phyloP scores from a whole-genome alignment of 2,329 filamentous ascomycete species.

The Colletotrichum sp. region DNA sequence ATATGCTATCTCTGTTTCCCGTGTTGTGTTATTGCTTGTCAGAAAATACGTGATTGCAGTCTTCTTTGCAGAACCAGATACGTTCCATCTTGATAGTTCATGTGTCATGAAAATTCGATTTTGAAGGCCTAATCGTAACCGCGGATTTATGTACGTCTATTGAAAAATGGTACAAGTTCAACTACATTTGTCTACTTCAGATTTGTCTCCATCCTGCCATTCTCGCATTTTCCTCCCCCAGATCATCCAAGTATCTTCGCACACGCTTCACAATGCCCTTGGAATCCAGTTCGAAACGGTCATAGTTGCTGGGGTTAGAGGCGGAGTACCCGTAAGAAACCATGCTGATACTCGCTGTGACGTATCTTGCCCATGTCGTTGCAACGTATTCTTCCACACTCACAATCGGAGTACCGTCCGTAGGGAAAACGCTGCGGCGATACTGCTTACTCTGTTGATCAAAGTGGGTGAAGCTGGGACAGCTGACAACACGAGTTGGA shows the following conservation, averaged over 20 bases:
- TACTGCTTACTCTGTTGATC: conserved; percentile 20
- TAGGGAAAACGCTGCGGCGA: conserved; percentile 39
- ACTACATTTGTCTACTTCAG: background rate
- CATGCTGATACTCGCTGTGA: conserved; percentile 42
- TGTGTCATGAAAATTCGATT: background rate
- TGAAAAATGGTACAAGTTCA: background rate
- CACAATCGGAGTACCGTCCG: conserved; percentile 29
- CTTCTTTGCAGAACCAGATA: background rate
- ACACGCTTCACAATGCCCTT: conserved; percentile 40
- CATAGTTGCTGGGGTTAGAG: conserved; percentile 50
- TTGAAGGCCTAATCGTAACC: background rate
- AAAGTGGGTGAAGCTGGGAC: conserved; percentile 19
- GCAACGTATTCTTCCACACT: conserved; percentile 54
- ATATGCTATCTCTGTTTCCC: background rate
- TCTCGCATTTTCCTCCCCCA: conserved; percentile 26
- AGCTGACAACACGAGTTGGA: background rate
- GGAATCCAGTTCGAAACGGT: conserved; percentile 49
- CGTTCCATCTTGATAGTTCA: background rate
- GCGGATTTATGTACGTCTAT: too few relatives aligned
- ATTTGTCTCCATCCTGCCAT: conserved; percentile 25
- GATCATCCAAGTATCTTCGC: conserved; percentile 22
- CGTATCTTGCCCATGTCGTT: conserved; percentile 54
- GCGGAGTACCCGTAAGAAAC: conserved; percentile 52
- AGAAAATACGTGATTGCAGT: background rate
- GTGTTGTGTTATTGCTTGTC: background rate